A percentile compares a stretch with the other conserved stretches of the same genome.
These are phyloP conservation scores for Metschnikowia continentalis DNA, from an alignment of 805 yeast genomes.

Conservation along the genomic window DNA sequence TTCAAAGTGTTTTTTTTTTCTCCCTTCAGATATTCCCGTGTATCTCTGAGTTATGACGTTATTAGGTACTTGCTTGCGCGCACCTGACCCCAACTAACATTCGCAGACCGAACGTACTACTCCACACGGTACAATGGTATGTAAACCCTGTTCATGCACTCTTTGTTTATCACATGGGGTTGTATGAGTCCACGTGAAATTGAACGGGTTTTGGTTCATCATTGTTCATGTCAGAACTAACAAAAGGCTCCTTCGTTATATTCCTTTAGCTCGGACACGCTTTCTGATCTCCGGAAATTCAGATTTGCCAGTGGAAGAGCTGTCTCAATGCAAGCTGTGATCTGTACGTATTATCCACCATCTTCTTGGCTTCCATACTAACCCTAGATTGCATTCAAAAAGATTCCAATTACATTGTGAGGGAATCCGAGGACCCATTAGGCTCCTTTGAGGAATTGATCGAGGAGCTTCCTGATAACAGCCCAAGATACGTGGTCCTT, in stretches of 20 bases:
- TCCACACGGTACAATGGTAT: constrained; percentile 1
- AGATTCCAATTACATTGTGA: constrained; percentile 46
- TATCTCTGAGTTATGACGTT: background rate
- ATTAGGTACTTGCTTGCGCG: background rate
- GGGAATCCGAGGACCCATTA: constrained; percentile 46
- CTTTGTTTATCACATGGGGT: background rate
- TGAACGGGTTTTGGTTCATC: background rate
- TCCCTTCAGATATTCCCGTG: background rate
- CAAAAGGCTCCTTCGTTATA: constrained; percentile 44
- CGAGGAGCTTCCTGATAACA: constrained; percentile 77
- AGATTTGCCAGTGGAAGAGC: constrained; percentile 69
- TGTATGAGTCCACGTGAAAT: background rate
- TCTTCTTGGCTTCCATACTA: constrained; percentile 1
- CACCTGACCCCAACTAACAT: background rate
- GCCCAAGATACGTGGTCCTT: constrained; percentile 70
- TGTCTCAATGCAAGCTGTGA: constrained; percentile 54
- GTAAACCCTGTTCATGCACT: background rate
- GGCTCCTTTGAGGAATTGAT: constrained; percentile 55
- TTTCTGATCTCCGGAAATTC: constrained; percentile 60
- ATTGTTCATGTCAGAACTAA: constrained; percentile 3
- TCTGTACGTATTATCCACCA: constrained; percentile 41
- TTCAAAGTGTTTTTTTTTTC: background rate
- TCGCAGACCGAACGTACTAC: background rate
- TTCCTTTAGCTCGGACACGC: constrained; percentile 58
- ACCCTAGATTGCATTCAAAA: constrained; percentile 51